Evolutionary conservation across 768 basidiomycete species (phyloP).

Genomic region (Sistotremastrum niveocremeum): DNA sequence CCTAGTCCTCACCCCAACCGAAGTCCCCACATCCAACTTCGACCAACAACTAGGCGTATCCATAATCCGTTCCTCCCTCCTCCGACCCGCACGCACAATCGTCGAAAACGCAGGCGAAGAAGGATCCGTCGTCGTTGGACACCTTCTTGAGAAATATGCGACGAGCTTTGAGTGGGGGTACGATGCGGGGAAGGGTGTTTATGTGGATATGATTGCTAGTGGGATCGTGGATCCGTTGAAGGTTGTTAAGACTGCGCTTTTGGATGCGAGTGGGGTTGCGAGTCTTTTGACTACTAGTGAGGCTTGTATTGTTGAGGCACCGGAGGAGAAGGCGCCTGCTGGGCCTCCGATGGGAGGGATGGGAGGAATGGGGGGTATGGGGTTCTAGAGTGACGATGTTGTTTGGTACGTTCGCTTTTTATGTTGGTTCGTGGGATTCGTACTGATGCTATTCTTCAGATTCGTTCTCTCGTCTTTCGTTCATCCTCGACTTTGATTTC

Average conservation of each 20-base stretch:
- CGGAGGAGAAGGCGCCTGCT: slow-evolving; percentile 55
- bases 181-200: slow-evolving; percentile 85
- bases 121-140: slow-evolving; percentile 83
- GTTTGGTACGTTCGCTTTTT: too few species aligned
- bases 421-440: too few species aligned
- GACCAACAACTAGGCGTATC: slow-evolving; percentile 93
- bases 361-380: slow-evolving; percentile 51
- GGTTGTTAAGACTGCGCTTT: slow-evolving; percentile 86
- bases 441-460: too few species aligned
- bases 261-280: slow-evolving; percentile 91
- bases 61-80: slow-evolving; percentile 81
- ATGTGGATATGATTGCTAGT: slow-evolving; percentile 85
- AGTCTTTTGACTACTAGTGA: slow-evolving; percentile 88
- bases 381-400: slow-evolving; percentile 5
- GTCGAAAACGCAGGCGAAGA: slow-evolving; percentile 92
- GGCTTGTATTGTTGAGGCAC: slow-evolving; percentile 82
- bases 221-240: slow-evolving; percentile 95
- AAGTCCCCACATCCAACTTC: slow-evolving; percentile 76
- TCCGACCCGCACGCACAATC: slow-evolving; percentile 76
- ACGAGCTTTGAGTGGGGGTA: slow-evolving; percentile 68
- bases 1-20: slow-evolving; percentile 43
- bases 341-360: slow-evolving; percentile 23
- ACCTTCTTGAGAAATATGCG: slow-evolving; percentile 57
- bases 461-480: too few species aligned
- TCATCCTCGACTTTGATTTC: too few species aligned